Base-by-base conservation (phyloP, 805 yeast species). In the Komagataella pseudopastoris region DNA sequence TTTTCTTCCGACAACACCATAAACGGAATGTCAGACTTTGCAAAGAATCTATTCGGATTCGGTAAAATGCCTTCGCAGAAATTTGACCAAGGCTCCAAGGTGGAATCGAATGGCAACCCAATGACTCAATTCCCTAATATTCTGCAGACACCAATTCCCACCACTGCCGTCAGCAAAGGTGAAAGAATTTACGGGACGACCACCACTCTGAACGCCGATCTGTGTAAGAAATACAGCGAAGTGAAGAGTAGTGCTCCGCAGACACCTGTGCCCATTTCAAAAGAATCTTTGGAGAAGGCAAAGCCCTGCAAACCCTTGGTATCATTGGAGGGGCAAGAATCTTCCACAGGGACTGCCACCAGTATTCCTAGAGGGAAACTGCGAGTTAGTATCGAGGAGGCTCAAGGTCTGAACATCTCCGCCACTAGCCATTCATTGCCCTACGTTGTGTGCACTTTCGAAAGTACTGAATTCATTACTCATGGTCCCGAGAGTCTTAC, bases 371-470 rank as follows among this genome's bases (percentile, higher is more conserved):
- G 85, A 61, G 98, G 98, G 47, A 86, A 85, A 64, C 74, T 91
- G 50, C 80, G 81, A 59, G 89, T 93, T 49, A 80, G 79, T 39
- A 88, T 91, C 54, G 70, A 85, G 23, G 91, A 88, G 65, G 97
- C 96, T 1, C 76, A 74, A 53, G 83, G 81, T 58, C 73, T 91
- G 55, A 68, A 74, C 46, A 77, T 82, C 39, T 72, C 75, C 47
- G 67, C 80, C 4, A 67, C 73, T 45, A 69, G 54, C 51, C 71
- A 61, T 63, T 73, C 91, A 3, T 85, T 78, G 58, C 96, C 96
- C 3, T 85, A 89, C 64, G 96, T 87, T 17, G 96, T 89, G 44
- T 87, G 95, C 66, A 85, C 95, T 8, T 89, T 86, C 70, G 96
- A 88, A 64, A 83, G 91, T 55, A 83, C 95, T 1, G 98, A 93